Conservation (phyloP, 106 monocot species). For the Gastrodia elata region DNA sequence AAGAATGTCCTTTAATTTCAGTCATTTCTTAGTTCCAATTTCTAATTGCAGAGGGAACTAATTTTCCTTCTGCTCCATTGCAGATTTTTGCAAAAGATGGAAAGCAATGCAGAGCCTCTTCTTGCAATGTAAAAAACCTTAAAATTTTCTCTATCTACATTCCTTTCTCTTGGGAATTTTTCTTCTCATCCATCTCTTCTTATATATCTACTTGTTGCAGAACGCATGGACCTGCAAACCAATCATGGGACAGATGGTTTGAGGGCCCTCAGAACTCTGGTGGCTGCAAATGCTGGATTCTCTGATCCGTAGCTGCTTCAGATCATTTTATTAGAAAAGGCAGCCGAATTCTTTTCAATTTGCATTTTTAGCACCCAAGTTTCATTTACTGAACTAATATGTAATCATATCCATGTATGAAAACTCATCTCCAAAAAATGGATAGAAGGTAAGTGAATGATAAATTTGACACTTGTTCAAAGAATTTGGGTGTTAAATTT, state of each 20-base stretch:
- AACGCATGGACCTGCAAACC: slow-evolving; percentile 43
- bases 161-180: neutral
- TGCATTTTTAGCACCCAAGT: too few species aligned
- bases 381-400: too few species aligned
- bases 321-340: too few species aligned
- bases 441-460: too few species aligned
- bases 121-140: slow-evolving; percentile 43
- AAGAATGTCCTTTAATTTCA: neutral
- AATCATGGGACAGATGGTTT: slow-evolving; percentile 72
- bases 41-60: neutral
- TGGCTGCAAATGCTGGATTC: slow-evolving; percentile 59
- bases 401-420: too few species aligned
- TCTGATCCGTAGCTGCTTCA: slow-evolving; percentile 19
- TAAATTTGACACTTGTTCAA: too few species aligned
- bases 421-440: too few species aligned
- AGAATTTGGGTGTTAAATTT: too few species aligned
- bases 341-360: too few species aligned
- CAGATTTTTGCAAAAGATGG: slow-evolving; percentile 56
- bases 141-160: too few species aligned
- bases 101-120: slow-evolving; percentile 56
- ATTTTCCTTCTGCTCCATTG: slow-evolving; percentile 1
- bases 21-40: neutral
- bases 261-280: slow-evolving; percentile 59
- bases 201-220: slow-evolving; percentile 20
- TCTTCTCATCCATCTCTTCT: neutral